These are phyloP conservation scores for Pulveroboletus frians DNA, from an alignment of 768 basidiomycete genomes.

Conservation along the genomic window DNA sequence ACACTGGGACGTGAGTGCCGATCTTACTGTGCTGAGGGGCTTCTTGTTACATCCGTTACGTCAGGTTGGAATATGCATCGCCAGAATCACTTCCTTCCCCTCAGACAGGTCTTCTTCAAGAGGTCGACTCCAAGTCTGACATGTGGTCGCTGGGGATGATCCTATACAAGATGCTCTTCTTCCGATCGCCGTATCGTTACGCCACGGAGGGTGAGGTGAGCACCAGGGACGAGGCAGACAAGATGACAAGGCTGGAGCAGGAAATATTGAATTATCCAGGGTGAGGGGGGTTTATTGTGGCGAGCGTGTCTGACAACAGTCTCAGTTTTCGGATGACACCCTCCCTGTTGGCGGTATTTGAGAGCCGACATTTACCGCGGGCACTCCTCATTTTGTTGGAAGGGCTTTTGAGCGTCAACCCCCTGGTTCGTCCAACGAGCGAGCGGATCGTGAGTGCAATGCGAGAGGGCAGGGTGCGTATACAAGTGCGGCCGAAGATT, in stretches of 20 bases:
- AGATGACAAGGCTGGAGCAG: constrained; percentile 62
- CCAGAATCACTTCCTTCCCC: constrained; percentile 81
- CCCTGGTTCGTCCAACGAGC: constrained; percentile 60
- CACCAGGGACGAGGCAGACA: constrained; percentile 49
- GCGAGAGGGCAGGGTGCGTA: constrained; percentile 67
- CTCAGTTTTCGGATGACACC: constrained; percentile 50
- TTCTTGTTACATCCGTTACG: background rate
- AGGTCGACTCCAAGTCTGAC: constrained; percentile 84
- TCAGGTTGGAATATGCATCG: constrained; percentile 78
- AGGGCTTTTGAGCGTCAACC: constrained; percentile 57
- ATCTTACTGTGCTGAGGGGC: background rate
- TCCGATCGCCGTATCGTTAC: constrained; percentile 79
- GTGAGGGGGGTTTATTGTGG: constrained; percentile 33
- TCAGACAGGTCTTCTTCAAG: constrained; percentile 56
- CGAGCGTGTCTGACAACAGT: constrained; percentile 5
- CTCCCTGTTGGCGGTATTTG: constrained; percentile 51
- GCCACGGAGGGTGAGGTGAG: constrained; percentile 56
- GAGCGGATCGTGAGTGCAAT: constrained; percentile 69
- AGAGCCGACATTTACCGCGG: constrained; percentile 65
- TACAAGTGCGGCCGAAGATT: background rate
- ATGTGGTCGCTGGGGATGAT: constrained; percentile 99
- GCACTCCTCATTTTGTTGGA: constrained; percentile 71
- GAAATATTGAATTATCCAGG: constrained; percentile 76
- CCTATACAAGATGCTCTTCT: constrained; percentile 88
- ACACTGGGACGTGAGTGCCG: constrained; percentile 80